phyloP scores from a whole-genome alignment of 306 rosid species.

The Vigna radiata region DNA sequence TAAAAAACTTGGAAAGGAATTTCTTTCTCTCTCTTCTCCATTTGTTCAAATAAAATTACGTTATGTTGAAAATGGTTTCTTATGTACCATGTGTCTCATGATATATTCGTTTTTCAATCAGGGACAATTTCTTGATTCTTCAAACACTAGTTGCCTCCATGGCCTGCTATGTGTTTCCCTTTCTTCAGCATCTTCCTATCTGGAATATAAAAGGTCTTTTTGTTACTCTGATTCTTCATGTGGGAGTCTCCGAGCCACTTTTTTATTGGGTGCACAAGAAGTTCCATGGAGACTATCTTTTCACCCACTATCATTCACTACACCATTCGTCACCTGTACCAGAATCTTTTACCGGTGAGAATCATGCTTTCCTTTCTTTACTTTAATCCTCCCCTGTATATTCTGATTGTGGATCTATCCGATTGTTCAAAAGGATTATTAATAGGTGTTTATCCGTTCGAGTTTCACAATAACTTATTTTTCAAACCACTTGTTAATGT shows the following conservation, averaged over 20 bases:
- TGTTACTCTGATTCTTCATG: slow-evolving; percentile 65
- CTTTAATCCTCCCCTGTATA: not conserved
- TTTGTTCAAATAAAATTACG: not conserved
- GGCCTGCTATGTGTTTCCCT: slow-evolving; percentile 59
- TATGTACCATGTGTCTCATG: not conserved
- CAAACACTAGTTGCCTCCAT: slow-evolving; percentile 62
- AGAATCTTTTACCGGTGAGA: slow-evolving; percentile 67
- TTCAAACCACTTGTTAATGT: not conserved
- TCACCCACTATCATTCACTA: slow-evolving; percentile 71
- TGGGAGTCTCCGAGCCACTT: slow-evolving; percentile 84
- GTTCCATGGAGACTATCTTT: slow-evolving; percentile 63
- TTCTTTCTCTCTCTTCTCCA: too few species aligned
- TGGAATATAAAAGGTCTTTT: slow-evolving; percentile 75
- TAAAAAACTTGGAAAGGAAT: slow-evolving; percentile 30
- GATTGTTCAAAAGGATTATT: slow-evolving; percentile 18
- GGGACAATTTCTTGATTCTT: slow-evolving; percentile 93
- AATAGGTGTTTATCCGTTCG: not conserved
- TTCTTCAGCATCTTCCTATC: slow-evolving; percentile 64
- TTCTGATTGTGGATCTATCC: not conserved
- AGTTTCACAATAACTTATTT: not conserved
- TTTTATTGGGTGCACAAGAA: slow-evolving; percentile 74
- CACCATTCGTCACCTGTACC: slow-evolving; percentile 89
- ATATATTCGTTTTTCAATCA: slow-evolving; percentile 31
- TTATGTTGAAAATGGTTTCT: not conserved
- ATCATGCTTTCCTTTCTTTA: not conserved